Evolutionary conservation across 139 green algal species (phyloP), one percentile per base, ranked within the genome.

Genomic region (Zygnema cylindricum): DNA sequence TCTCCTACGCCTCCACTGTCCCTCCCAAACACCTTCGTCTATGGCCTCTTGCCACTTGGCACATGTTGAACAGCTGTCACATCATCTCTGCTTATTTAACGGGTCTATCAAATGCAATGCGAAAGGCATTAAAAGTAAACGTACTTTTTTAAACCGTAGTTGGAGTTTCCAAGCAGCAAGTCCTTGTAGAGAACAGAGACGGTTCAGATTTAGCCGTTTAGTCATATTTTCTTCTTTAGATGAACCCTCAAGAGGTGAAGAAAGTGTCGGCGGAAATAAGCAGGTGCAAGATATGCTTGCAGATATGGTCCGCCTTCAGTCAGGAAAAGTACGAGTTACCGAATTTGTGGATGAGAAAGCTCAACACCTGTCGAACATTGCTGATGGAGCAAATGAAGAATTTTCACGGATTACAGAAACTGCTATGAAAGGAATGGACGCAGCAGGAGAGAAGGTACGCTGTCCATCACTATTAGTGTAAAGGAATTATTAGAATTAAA

Each of bases 281-380:
- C 49, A 63, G 71, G 71, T 41, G 71, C 36, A 79, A 42, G 71
- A 42, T 7, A 43, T 82, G 11, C 75, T 82, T 43, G 75, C 75
- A 40, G 1, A 33, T 49, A 22, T 82, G 75, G 3, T 82, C 30
- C 75, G 43, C 25, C 75, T 82, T 1, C 75, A 82, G 75, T 43
- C 75, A 23, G 75, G 43, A 0, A 49, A 83, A 33, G 76, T 36
- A 1, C 30, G 76, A n/a, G 76, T 83, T 49, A 54, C 43, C 30
- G 43, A 49, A 1, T 83, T 83, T 1, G 76, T 83, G 32, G 76
- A 83, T 49, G 76, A 83, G 32, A 83, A 33, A 33, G 21, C 76
- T 1, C 76, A 83, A 54, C 76, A 69, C n/a, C 76, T 83, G 76
- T 69, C 76, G 30, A 54, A 33, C 41, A 83, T 83, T 25, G 76